Evolutionary conservation across 257 asterid genomes (phyloP).

Genomic region (Solanum etuberosum): DNA sequence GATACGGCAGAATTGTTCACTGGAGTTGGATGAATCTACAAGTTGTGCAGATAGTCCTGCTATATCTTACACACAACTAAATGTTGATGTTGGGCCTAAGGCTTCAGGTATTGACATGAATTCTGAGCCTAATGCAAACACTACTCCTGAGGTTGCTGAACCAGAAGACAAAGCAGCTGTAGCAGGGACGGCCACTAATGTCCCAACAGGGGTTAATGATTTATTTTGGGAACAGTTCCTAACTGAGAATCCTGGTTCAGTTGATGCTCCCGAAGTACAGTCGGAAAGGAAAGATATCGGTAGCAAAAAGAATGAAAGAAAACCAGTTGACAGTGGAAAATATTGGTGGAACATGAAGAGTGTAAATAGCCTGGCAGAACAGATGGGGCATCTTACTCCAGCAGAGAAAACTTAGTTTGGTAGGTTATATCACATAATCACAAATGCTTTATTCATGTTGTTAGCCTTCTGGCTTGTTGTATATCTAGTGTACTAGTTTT

Average conservation of each 20-base stretch:
- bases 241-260: slow-evolving; percentile 79
- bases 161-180: slow-evolving; percentile 24
- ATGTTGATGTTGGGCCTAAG: slow-evolving; percentile 22
- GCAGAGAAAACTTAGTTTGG: slow-evolving; percentile 51
- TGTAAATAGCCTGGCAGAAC: slow-evolving; percentile 54
- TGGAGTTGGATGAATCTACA: slow-evolving; percentile 38
- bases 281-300: slow-evolving; percentile 28
- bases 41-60: slow-evolving; percentile 38
- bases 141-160: slow-evolving; percentile 14
- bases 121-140: slow-evolving; percentile 37
- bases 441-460: neutral
- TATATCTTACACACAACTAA: slow-evolving; percentile 45
- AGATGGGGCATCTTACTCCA: slow-evolving; percentile 78
- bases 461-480: slow-evolving; percentile 10
- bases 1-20: slow-evolving; percentile 21
- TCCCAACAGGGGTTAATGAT: slow-evolving; percentile 65
- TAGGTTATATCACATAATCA: neutral
- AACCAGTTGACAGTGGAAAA: slow-evolving; percentile 33
- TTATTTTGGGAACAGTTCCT: slow-evolving; percentile 93
- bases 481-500: slow-evolving; percentile 16
- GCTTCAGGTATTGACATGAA: slow-evolving; percentile 56
- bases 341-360: slow-evolving; percentile 62
- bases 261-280: slow-evolving; percentile 36
- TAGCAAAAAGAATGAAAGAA: slow-evolving; percentile 37
- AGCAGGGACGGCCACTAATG: slow-evolving; percentile 20